These are phyloP conservation scores for Podosphaera aphanis DNA, from an alignment of 2,329 filamentous ascomycete species.

Conservation along the genomic window DNA sequence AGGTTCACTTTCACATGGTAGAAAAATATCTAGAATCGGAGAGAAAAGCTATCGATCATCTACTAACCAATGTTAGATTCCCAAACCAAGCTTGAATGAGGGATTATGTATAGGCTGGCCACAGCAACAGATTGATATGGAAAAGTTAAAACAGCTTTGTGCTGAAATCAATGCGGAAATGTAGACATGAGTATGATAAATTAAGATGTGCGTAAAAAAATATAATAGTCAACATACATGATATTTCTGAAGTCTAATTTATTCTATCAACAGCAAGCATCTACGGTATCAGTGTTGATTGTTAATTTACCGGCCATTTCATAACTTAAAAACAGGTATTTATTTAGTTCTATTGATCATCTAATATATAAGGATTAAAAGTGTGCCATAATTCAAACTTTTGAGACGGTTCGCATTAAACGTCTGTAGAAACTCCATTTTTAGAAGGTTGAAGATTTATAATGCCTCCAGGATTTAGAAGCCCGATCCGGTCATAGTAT, in stretches of 20 bases:
- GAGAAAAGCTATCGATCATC: neutral
- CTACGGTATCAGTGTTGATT: no score
- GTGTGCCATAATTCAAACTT: neutral
- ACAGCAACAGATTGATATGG: conserved; percentile 51
- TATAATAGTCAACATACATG: no score
- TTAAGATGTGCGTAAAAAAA: neutral
- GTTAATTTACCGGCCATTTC: no score
- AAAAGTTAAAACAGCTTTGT: conserved; percentile 51
- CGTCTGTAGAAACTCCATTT: conserved; percentile 1
- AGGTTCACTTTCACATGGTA: conserved; percentile 91
- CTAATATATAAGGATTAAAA: neutral
- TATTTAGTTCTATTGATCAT: neutral
- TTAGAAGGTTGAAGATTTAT: conserved; percentile 42
- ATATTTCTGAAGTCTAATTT: neutral
- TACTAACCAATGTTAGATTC: conserved; percentile 38
- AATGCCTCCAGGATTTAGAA: conserved; percentile 43
- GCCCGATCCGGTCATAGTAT: conserved; percentile 62
- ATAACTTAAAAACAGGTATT: no score
- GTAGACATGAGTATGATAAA: conserved; percentile 20
- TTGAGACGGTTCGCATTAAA: neutral
- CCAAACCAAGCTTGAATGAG: conserved; percentile 68
- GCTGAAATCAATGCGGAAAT: conserved; percentile 83
- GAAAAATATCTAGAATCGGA: conserved; percentile 7
- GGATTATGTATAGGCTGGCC: conserved; percentile 70
- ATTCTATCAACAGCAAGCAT: no score